Conservation (phyloP, 495 filamentous ascomycete species). For the Geopyxis carbonaria region DNA sequence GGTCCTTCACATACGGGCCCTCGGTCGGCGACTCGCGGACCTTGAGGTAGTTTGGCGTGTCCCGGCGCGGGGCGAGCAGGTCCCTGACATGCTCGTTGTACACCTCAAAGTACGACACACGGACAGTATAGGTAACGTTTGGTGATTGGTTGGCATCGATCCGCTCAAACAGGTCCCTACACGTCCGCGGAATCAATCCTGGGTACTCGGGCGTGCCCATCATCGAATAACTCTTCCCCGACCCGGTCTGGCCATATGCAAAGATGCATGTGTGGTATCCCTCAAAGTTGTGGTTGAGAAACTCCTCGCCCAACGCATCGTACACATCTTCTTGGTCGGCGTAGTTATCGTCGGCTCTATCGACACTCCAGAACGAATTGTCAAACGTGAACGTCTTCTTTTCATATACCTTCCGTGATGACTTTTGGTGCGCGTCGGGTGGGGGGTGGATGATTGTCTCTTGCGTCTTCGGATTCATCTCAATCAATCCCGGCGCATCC, state of each 20-base stretch:
- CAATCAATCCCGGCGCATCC: slow-evolving; percentile 65
- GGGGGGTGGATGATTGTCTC: slow-evolving; percentile 62
- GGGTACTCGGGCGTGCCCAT: slow-evolving; percentile 81
- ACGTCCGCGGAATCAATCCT: slow-evolving; percentile 91
- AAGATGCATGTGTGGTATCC: slow-evolving; percentile 99
- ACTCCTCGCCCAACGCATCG: slow-evolving; percentile 85
- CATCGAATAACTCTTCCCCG: slow-evolving; percentile 98
- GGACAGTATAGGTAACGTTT: slow-evolving; percentile 87
- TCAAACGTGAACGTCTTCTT: slow-evolving; percentile 91
- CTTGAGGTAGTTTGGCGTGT: slow-evolving; percentile 80
- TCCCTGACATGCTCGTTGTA: slow-evolving; percentile 99
- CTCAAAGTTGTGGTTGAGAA: slow-evolving; percentile 97
- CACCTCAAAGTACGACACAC: slow-evolving; percentile 96
- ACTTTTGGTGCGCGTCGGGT: slow-evolving; percentile 43
- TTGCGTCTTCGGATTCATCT: slow-evolving; percentile 75
- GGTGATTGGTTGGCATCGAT: slow-evolving; percentile 71
- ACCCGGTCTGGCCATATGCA: slow-evolving; percentile 94
- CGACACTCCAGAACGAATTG: slow-evolving; percentile 92
- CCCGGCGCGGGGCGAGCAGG: slow-evolving; percentile 60
- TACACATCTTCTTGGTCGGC: slow-evolving; percentile 87
- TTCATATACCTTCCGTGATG: slow-evolving; percentile 59
- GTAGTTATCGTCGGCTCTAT: slow-evolving; percentile 55
- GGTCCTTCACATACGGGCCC: slow-evolving; percentile 92
- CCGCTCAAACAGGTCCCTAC: slow-evolving; percentile 85
- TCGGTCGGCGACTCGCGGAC: slow-evolving; percentile 90